These are phyloP conservation scores for Fragaria nilgerrensis DNA, from an alignment of 306 rosid species.

Conservation along the genomic window DNA sequence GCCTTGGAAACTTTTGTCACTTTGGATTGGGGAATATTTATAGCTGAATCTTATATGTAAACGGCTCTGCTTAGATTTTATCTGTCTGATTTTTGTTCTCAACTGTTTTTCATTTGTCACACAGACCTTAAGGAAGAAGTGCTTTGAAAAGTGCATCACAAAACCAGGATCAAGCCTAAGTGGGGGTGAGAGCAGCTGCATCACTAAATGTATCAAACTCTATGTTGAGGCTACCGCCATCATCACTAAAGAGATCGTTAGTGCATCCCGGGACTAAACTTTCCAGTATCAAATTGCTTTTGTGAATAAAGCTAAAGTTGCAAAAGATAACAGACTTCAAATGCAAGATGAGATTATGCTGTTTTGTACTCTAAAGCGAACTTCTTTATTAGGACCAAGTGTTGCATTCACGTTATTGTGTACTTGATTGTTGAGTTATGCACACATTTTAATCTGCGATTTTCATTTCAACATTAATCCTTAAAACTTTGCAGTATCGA, in stretches of 20 bases:
- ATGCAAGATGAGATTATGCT: conserved; percentile 16
- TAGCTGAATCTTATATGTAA: neutral
- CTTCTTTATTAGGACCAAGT: conserved; percentile 7
- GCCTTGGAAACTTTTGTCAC: neutral
- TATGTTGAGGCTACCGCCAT: conserved; percentile 91
- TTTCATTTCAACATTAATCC: neutral
- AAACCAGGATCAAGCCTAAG: conserved; percentile 91
- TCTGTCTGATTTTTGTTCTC: neutral
- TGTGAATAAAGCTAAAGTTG: conserved; percentile 5
- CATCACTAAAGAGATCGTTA: conserved; percentile 66
- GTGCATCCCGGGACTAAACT: conserved; percentile 45
- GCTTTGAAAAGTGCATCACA: conserved; percentile 86
- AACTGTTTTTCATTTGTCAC: conserved; percentile 12
- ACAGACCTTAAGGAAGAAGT: conserved; percentile 80
- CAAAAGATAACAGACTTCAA: conserved; percentile 12
- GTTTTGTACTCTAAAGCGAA: conserved; percentile 9
- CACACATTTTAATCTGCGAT: neutral
- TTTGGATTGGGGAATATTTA: neutral
- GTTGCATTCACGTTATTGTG: neutral
- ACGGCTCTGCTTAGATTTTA: neutral
- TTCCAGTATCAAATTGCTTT: neutral
- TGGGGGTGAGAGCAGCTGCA: conserved; percentile 83
- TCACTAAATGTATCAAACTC: conserved; percentile 90
- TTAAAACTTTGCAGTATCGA: neutral
- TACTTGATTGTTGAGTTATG: conserved; percentile 1